Evolutionary conservation across 2,329 filamentous ascomycete genomes (phyloP).

Genomic region (Diaporthe sp.): DNA sequence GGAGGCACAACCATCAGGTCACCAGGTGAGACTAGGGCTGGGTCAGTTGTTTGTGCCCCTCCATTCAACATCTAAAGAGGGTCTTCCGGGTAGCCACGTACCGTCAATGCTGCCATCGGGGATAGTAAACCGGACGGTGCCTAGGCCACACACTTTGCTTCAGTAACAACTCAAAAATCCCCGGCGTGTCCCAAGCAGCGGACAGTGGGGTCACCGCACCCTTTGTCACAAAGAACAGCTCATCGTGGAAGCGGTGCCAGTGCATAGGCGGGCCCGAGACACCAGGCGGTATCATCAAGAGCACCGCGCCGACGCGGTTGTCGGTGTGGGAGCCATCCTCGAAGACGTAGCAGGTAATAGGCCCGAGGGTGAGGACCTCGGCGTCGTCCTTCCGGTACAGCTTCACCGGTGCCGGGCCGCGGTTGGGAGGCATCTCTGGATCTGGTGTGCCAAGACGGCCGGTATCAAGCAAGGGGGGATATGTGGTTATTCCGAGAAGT

Average conservation of each 20-base stretch:
- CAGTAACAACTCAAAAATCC: neutral
- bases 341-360: conserved; percentile 50
- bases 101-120: conserved; percentile 44
- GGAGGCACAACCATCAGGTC: conserved; percentile 53
- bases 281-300: conserved; percentile 48
- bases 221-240: conserved; percentile 52
- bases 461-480: neutral
- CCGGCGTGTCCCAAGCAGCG: too few relatives aligned
- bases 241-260: conserved; percentile 54
- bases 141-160: conserved; percentile 33
- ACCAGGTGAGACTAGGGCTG: conserved; percentile 41
- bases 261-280: conserved; percentile 52
- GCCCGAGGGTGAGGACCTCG: conserved; percentile 49
- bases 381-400: conserved; percentile 47
- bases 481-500: too few relatives aligned
- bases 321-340: conserved; percentile 52
- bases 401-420: conserved; percentile 48
- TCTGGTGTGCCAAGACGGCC: neutral
- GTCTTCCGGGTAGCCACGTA: conserved; percentile 27
- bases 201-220: conserved; percentile 38
- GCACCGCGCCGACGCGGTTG: conserved; percentile 50
- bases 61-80: neutral
- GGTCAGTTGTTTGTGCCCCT: conserved; percentile 41
- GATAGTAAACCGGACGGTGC: conserved; percentile 49
- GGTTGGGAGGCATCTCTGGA: conserved; percentile 47